phyloP scores from a whole-genome alignment of 2,329 filamentous ascomycete species.

The Penicillium sp. region DNA sequence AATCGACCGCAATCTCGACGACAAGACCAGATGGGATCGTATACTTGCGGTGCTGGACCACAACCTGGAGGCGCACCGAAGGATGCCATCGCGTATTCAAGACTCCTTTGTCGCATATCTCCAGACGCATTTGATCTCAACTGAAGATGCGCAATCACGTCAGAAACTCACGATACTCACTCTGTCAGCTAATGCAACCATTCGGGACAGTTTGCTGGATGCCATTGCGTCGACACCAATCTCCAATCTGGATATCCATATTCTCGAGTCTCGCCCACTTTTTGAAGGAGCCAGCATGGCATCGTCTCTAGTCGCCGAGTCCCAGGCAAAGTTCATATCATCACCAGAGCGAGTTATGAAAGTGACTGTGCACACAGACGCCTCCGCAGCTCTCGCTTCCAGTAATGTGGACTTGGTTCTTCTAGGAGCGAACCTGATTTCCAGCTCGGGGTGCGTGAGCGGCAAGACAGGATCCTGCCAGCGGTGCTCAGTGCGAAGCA shows the following conservation, averaged over 20 bases:
- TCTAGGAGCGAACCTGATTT: conserved; percentile 65
- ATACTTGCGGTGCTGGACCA: conserved; percentile 27
- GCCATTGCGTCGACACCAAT: conserved; percentile 38
- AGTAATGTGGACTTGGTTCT: conserved; percentile 57
- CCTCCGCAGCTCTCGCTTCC: conserved; percentile 57
- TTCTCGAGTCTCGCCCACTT: conserved; percentile 67
- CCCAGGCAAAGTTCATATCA: conserved; percentile 20
- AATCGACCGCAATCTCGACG: conserved; percentile 19
- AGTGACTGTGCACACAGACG: conserved; percentile 59
- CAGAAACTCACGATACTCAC: conserved; percentile 55
- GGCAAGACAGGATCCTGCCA: conserved; percentile 68
- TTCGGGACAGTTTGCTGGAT: conserved; percentile 51
- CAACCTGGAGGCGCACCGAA: conserved; percentile 24
- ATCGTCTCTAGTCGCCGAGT: conserved; percentile 33
- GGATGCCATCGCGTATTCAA: conserved; percentile 24
- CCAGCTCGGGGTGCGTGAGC: conserved; percentile 57
- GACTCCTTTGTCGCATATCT: conserved; percentile 30
- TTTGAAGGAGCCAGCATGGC: conserved; percentile 64
- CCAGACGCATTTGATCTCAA: conserved; percentile 11
- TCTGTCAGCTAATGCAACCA: conserved; percentile 63
- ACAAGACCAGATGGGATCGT: conserved; percentile 19
- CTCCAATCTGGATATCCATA: conserved; percentile 52
- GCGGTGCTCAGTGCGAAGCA: conserved; percentile 57
- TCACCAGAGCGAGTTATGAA: conserved; percentile 27
- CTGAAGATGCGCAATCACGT: background rate